Conservation (phyloP, 305 asterid genomes). For the Fraxinus angustifolia region DNA sequence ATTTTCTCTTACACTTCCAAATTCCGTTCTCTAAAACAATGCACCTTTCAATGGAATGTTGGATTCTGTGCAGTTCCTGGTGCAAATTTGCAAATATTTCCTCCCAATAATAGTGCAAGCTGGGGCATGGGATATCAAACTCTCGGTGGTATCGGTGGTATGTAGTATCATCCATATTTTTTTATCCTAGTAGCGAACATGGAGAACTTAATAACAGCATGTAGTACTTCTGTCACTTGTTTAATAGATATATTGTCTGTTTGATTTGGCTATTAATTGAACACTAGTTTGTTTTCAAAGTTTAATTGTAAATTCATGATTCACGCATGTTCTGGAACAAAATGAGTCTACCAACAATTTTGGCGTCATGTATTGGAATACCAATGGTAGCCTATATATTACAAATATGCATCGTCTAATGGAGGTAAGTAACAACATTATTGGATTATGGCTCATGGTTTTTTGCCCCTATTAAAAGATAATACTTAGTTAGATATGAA, state of each 20-base stretch:
- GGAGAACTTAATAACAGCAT: constrained; percentile 17
- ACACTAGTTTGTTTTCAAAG: background rate
- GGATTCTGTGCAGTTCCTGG: constrained; percentile 45
- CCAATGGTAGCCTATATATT: background rate
- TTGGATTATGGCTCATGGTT: background rate
- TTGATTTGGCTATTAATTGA: background rate
- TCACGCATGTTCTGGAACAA: background rate
- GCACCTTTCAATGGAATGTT: constrained; percentile 8
- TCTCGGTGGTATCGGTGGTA: constrained; percentile 48
- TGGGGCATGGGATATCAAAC: constrained; percentile 62
- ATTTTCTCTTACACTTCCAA: background rate
- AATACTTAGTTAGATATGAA: background rate
- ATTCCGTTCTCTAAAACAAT: background rate
- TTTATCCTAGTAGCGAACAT: constrained; percentile 6
- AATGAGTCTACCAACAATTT: background rate
- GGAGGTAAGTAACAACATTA: background rate
- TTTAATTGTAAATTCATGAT: background rate
- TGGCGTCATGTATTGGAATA: background rate
- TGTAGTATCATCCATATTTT: constrained; percentile 15
- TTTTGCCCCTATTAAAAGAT: background rate
- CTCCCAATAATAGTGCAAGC: constrained; percentile 51
- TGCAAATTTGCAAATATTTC: constrained; percentile 69
- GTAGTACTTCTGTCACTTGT: background rate
- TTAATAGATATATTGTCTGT: background rate
- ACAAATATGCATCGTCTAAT: background rate